phyloP scores from a whole-genome alignment of 305 asterid genomes.

The Solanum hybrid region DNA sequence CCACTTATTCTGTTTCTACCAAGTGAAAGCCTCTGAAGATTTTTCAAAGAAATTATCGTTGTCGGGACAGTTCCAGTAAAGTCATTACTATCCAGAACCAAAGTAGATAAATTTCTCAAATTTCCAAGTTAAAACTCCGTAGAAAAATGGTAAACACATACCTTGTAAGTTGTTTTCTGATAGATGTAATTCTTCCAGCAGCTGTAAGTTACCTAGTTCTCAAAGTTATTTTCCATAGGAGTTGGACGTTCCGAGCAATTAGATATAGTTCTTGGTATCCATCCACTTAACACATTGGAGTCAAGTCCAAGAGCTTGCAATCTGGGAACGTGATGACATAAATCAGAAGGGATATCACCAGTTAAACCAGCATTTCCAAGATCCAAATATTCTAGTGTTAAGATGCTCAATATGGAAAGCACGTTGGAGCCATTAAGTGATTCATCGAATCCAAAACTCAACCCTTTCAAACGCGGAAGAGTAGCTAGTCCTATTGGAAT shows the following conservation, averaged over 20 bases:
- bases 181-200: neutral
- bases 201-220: neutral
- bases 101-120: neutral
- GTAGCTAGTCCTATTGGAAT: neutral
- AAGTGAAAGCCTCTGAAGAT: conserved; percentile 2
- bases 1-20: neutral
- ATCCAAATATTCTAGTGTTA: neutral
- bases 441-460: neutral
- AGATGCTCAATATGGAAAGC: neutral
- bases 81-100: neutral
- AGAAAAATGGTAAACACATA: neutral
- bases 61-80: conserved; percentile 1
- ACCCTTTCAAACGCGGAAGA: neutral
- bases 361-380: neutral
- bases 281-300: neutral
- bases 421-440: neutral
- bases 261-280: neutral
- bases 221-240: neutral
- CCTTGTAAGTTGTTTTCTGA: neutral
- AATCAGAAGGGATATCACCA: neutral
- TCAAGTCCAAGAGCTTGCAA: neutral
- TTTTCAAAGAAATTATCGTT: neutral
- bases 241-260: neutral
- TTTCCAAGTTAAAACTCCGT: neutral
- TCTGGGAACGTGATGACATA: neutral